Conservation (phyloP, 2,329 filamentous ascomycete species). For the Fusarium chlamydosporum region DNA sequence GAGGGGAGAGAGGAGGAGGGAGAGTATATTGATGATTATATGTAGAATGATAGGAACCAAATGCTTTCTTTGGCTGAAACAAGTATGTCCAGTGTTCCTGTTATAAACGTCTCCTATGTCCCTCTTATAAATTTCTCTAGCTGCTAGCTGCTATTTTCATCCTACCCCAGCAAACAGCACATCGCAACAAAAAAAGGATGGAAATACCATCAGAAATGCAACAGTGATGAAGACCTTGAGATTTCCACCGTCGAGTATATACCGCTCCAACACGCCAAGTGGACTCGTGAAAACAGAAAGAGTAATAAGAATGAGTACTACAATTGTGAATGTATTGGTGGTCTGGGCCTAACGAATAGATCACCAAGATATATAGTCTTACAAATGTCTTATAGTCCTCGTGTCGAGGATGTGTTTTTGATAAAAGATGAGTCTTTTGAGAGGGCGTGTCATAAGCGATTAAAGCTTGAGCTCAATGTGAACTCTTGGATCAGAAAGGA, state of each 20-base stretch:
- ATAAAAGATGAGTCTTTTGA: constrained; percentile 3
- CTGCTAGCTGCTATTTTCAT: constrained; percentile 19
- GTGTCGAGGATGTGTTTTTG: constrained; percentile 4
- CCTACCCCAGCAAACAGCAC: constrained; percentile 13
- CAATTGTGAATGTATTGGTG: constrained; percentile 18
- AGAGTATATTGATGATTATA: constrained; percentile 29
- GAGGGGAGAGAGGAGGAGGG: constrained; percentile 59
- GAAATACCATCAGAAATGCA: constrained; percentile 9
- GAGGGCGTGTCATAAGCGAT: constrained; percentile 12
- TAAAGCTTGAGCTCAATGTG: background rate
- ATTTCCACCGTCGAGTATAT: constrained; percentile 11
- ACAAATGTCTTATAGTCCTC: background rate
- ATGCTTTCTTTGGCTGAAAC: background rate
- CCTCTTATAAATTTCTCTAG: constrained; percentile 5
- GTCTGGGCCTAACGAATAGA: constrained; percentile 16
- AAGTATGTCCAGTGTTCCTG: background rate
- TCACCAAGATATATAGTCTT: constrained; percentile 9
- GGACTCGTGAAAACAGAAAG: constrained; percentile 14
- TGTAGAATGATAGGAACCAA: background rate
- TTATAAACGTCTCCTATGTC: background rate
- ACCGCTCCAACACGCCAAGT: constrained; percentile 7
- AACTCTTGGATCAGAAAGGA: background rate
- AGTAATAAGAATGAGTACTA: constrained; percentile 17
- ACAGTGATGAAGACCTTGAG: constrained; percentile 8
- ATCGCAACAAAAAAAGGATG: constrained; percentile 9